Percentiles rank a stretch among this genome's conserved stretches.
These are phyloP conservation scores for Fusarium napiforme DNA, from an alignment of 2,329 filamentous ascomycete species.

Conservation along the genomic window DNA sequence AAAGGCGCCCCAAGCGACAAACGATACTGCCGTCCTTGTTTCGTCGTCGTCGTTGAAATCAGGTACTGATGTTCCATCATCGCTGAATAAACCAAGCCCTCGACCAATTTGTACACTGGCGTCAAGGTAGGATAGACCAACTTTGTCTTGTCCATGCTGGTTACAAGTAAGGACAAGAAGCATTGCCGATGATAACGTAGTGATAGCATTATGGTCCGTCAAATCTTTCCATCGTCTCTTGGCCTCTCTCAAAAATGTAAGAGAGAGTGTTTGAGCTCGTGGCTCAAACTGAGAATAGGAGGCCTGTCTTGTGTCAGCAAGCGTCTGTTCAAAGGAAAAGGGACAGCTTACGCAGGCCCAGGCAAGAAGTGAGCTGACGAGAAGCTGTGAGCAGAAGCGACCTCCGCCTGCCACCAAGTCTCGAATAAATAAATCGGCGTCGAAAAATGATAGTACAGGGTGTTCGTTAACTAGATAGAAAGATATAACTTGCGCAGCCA, in stretches of 20 bases:
- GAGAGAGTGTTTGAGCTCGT: neutral
- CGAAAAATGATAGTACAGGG: slow-evolving; percentile 11
- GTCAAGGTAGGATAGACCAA: neutral
- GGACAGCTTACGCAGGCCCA: slow-evolving; percentile 12
- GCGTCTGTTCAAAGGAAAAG: rapidly evolving
- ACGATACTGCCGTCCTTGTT: neutral
- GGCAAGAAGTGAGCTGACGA: slow-evolving; percentile 18
- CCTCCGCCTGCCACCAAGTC: neutral
- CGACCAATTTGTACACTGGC: slow-evolving; percentile 1
- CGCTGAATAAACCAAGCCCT: neutral
- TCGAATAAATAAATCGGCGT: slow-evolving; percentile 2
- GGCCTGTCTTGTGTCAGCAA: neutral
- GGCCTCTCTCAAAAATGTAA: slow-evolving; percentile 1
- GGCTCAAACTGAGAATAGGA: slow-evolving; percentile 21
- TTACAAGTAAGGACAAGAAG: slow-evolving; percentile 7
- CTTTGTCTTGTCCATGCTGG: neutral
- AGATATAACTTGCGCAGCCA: slow-evolving; percentile 7
- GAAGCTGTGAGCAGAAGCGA: slow-evolving; percentile 12
- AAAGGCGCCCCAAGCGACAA: slow-evolving; percentile 11
- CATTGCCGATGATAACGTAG: slow-evolving; percentile 4
- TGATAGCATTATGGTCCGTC: neutral
- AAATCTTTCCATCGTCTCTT: neutral
- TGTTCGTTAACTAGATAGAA: slow-evolving; percentile 17
- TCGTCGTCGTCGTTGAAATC: neutral
- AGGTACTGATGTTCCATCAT: neutral